These are phyloP conservation scores for Colletotrichum lindemuthianum DNA, from an alignment of 2,329 filamentous ascomycete genomes.

Conservation along the genomic window DNA sequence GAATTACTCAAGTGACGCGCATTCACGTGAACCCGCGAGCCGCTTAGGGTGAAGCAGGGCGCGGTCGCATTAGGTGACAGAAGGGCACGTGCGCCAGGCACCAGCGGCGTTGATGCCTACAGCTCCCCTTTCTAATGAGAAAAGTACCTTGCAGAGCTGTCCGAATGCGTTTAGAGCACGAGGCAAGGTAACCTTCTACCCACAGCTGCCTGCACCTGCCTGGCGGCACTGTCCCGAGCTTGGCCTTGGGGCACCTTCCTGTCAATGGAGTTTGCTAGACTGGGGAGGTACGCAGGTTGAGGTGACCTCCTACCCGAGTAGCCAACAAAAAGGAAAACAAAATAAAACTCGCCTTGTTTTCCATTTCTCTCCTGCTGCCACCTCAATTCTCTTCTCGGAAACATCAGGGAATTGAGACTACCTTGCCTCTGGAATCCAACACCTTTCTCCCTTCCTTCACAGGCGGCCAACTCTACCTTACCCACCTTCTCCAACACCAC, in stretches of 20 bases:
- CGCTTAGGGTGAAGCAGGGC: not conserved
- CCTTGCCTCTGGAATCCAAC: not conserved
- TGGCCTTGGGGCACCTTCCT: not conserved
- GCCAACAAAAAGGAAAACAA: slow-evolving; percentile 5
- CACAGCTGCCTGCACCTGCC: too few species aligned
- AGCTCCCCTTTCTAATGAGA: not conserved
- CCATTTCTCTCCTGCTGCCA: not conserved
- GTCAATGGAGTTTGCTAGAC: not conserved
- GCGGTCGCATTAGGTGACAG: too few species aligned
- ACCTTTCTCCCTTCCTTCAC: not conserved
- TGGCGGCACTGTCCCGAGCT: too few species aligned
- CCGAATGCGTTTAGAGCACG: slow-evolving; percentile 13
- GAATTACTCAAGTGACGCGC: too few species aligned
- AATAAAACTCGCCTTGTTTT: slow-evolving; percentile 2
- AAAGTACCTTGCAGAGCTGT: not conserved
- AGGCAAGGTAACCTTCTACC: not conserved
- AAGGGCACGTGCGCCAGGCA: slow-evolving; percentile 36
- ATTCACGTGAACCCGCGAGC: slow-evolving; percentile 29
- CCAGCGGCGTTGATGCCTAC: slow-evolving; percentile 30
- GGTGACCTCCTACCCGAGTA: not conserved
- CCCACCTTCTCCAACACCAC: not conserved
- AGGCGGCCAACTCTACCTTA: not conserved
- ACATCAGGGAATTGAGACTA: not conserved
- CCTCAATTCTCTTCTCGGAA: not conserved
- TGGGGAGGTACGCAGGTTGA: too few species aligned